These are phyloP conservation scores for Candida ascalaphidarum DNA, from an alignment of 805 yeast species.

Conservation along the genomic window DNA sequence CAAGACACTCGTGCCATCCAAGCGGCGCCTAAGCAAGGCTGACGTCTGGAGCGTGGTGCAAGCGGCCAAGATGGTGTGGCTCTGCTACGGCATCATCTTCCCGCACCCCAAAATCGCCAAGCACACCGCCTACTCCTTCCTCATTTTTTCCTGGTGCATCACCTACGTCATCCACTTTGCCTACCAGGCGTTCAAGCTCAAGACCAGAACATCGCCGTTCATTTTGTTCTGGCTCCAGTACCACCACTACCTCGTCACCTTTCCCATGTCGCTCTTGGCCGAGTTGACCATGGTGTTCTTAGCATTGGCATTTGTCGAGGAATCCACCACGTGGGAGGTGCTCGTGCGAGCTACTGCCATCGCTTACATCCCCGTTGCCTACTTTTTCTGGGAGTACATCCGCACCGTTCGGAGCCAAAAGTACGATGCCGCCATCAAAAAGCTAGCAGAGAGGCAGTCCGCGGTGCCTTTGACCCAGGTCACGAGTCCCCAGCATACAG, in stretches of 20 bases:
- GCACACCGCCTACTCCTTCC: slow-evolving; percentile 30
- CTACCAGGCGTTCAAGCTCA: slow-evolving; percentile 26
- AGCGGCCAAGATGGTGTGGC: slow-evolving; percentile 25
- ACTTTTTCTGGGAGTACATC: slow-evolving; percentile 25
- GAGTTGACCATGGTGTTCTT: slow-evolving; percentile 29
- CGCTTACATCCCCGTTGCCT: slow-evolving; percentile 27
- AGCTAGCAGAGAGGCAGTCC: no score
- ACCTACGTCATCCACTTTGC: slow-evolving; percentile 21
- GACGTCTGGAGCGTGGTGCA: slow-evolving; percentile 22
- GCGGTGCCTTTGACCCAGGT: no score
- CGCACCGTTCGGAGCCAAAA: no score
- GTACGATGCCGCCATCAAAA: no score
- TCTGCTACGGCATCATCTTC: slow-evolving; percentile 33
- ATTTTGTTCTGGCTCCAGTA: slow-evolving; percentile 29
- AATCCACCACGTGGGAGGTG: slow-evolving; percentile 9
- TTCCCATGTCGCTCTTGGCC: slow-evolving; percentile 22
- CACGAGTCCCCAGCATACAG: no score
- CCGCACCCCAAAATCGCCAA: slow-evolving; percentile 34
- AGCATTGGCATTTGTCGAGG: slow-evolving; percentile 21
- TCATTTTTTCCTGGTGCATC: slow-evolving; percentile 29
- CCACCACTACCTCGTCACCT: slow-evolving; percentile 23
- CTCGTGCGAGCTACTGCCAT: no score
- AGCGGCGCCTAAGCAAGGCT: slow-evolving; percentile 1
- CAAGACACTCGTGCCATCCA: slow-evolving; percentile 1
- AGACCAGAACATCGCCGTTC: slow-evolving; percentile 25